Conservation (phyloP, 345 rosid species). For the Hibiscus mutabilis region DNA sequence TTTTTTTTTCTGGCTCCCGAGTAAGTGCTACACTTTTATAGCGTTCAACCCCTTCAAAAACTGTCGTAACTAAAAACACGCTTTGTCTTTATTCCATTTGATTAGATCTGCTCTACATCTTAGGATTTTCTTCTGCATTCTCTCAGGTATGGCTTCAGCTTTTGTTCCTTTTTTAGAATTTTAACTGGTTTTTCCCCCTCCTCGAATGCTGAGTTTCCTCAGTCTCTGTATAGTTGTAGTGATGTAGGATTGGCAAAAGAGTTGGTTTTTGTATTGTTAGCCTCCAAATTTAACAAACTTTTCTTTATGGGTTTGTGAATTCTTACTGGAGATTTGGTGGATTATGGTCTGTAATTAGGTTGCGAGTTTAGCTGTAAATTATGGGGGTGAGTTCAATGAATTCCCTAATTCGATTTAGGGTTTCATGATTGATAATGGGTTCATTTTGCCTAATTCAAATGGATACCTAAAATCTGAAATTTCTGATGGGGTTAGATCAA, state of each 20-base stretch:
- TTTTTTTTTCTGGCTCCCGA: too few relatives aligned
- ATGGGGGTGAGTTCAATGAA: conserved; percentile 18
- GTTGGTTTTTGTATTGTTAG: not conserved
- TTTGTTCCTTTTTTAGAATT: not conserved
- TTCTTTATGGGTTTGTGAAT: too few relatives aligned
- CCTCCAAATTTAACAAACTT: too few relatives aligned
- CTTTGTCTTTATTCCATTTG: too few relatives aligned
- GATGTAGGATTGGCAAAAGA: not conserved
- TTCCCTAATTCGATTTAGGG: conserved; percentile 18
- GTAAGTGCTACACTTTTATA: too few relatives aligned
- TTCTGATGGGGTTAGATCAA: conserved; percentile 27
- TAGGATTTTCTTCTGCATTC: not conserved
- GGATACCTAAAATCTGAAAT: conserved; percentile 14
- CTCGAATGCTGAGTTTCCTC: not conserved
- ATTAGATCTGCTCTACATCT: too few relatives aligned
- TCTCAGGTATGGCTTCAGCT: not conserved
- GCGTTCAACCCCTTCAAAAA: too few relatives aligned
- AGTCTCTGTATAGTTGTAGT: not conserved
- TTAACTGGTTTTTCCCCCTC: not conserved
- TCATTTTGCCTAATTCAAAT: conserved; percentile 25
- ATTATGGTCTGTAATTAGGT: not conserved
- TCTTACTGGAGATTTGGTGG: not conserved
- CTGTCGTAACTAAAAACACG: too few relatives aligned
- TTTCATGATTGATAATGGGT: conserved; percentile 23
- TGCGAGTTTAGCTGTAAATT: not conserved